Percentiles rank a stretch among this genome's conserved stretches.
These are phyloP conservation scores for Penicillium tannophilum DNA, from an alignment of 495 filamentous ascomycete genomes.

Conservation along the genomic window DNA sequence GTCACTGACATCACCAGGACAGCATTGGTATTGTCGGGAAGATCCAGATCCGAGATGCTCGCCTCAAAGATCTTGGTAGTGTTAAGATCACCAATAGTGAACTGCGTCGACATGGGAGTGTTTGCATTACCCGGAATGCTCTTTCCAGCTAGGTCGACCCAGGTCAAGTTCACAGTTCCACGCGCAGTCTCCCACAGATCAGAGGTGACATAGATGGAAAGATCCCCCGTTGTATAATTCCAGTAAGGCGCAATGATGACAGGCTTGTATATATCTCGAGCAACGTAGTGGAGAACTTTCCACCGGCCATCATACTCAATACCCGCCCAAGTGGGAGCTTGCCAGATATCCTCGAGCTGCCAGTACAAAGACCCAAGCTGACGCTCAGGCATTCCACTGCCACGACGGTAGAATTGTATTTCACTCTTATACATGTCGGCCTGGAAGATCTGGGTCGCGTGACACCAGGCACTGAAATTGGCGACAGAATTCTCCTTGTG, in stretches of 20 bases:
- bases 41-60: slow-evolving; percentile 38
- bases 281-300: slow-evolving; percentile 65
- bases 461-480: slow-evolving; percentile 72
- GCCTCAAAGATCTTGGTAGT: slow-evolving; percentile 54
- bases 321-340: slow-evolving; percentile 67
- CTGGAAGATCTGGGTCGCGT: slow-evolving; percentile 68
- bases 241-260: slow-evolving; percentile 65
- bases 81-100: slow-evolving; percentile 63
- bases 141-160: slow-evolving; percentile 44
- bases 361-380: slow-evolving; percentile 68
- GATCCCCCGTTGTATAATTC: slow-evolving; percentile 54
- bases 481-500: slow-evolving; percentile 55
- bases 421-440: slow-evolving; percentile 65
- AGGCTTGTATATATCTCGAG: slow-evolving; percentile 61
- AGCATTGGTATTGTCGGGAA: slow-evolving; percentile 44
- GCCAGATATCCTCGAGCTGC: slow-evolving; percentile 73
- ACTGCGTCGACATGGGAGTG: slow-evolving; percentile 35
- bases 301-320: slow-evolving; percentile 66
- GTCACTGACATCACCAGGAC: slow-evolving; percentile 59
- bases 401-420: slow-evolving; percentile 67
- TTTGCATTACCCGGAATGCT: slow-evolving; percentile 33
- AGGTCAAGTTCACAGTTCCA: slow-evolving; percentile 40
- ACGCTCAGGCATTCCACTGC: slow-evolving; percentile 59
- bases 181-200: slow-evolving; percentile 42
- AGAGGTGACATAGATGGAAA: slow-evolving; percentile 61